Evolutionary conservation across 768 basidiomycete species (phyloP).

Genomic region (Pisolithus tinctorius): DNA sequence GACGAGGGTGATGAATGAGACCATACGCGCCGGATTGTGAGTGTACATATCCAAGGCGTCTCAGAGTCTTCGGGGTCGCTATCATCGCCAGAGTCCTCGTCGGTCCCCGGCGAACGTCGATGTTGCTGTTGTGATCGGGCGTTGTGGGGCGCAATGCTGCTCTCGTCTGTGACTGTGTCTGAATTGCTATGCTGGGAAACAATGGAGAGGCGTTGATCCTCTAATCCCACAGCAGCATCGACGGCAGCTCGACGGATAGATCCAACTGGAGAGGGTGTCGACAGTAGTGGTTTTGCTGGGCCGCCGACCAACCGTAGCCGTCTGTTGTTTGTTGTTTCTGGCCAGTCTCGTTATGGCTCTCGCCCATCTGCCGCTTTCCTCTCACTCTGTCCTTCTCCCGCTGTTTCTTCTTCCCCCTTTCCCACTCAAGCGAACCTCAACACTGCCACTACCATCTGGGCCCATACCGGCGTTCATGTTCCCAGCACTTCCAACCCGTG

Average conservation of each 20-base stretch:
- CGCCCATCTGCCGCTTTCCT: constrained; percentile 9
- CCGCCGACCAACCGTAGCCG: background rate
- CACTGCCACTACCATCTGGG: constrained; percentile 24
- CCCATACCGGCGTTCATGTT: constrained; percentile 6
- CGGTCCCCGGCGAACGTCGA: background rate
- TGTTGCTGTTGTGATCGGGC: background rate
- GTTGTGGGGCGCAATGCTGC: constrained; percentile 11
- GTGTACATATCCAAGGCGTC: constrained; percentile 91
- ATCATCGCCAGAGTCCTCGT: constrained; percentile 59
- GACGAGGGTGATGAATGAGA: constrained; percentile 3
- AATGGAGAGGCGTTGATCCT: constrained; percentile 32
- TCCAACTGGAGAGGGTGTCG: constrained; percentile 2
- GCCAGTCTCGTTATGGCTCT: constrained; percentile 2
- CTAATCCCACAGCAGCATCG: constrained; percentile 3
- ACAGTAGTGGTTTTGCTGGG: constrained; percentile 10
- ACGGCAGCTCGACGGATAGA: constrained; percentile 4
- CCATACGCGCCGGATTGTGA: constrained; percentile 50
- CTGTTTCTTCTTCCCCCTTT: constrained; percentile 31
- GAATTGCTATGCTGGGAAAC: constrained; percentile 36
- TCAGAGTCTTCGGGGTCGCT: constrained; percentile 96
- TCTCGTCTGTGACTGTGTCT: constrained; percentile 20
- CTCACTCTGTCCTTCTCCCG: constrained; percentile 14
- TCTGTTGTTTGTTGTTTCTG: constrained; percentile 9
- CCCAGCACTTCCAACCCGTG: constrained; percentile 5
- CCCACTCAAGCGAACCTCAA: constrained; percentile 80